Base-by-base conservation (phyloP, 306 rosid species). In the Dalbergia cochinchinensis region DNA sequence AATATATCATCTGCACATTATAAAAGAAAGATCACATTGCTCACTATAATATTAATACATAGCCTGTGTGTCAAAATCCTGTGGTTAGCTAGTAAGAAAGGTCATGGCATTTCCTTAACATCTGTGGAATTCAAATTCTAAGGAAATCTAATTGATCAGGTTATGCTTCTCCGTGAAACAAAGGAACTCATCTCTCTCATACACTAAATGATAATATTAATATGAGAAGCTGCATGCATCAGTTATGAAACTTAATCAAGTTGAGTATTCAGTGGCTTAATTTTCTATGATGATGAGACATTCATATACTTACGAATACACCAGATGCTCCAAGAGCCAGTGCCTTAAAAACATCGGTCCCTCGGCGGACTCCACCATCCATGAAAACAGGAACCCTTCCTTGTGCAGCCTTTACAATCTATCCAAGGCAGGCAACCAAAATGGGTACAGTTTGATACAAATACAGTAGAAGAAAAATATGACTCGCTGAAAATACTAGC, bases 341-440 rank as follows among this genome's bases (percentile, higher is more conserved):
- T 83, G 99, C 98, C 83, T 96, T 96, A 51, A 93, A 95, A 41
- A 96, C 96, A 72, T 96, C 99, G 3, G 97, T 96, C 76, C 99
- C 99, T 69, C 98, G 84, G 0, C 94, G 91, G 18, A 96, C 77
- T 53, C 99, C 99, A 13, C 99, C 97, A 20, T 96, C 99, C 84
- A 96, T 35, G 80, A 93, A 96, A 48, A 96, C 97, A 12, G 97
- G 97, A 86, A 96, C 62, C 71, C 72, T 83, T 74, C 99, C 99
- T 64, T 86, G 87, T 62, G 89, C 96, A 62, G 94, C 99, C 89
- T 88, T 87, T 35, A 96, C 98, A 11, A 93, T 93, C 98, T 96
- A 80, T 50, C 13, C 53, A 69, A 60, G 65, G n/a, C 12, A 65
- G 13, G 73, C 66, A 45, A 64, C 35, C 79, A 34, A 33, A 44